These are phyloP conservation scores for Cryptosporidium sp. DNA, from an alignment of 169 alveolate species.

Conservation along the genomic window DNA sequence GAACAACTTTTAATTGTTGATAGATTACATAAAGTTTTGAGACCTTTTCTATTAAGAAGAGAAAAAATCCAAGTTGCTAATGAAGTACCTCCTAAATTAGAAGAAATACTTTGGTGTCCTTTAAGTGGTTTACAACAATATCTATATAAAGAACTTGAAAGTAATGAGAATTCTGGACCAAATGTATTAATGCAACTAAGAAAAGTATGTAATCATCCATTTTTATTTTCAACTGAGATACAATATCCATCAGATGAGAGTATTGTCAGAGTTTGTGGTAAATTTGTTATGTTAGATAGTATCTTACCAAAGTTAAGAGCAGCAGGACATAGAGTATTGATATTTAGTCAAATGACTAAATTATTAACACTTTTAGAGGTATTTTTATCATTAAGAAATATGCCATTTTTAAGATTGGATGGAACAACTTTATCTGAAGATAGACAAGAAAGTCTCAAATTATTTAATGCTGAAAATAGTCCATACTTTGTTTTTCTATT, in stretches of 20 bases:
- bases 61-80: slow-evolving; percentile 94
- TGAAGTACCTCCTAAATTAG: slow-evolving; percentile 93
- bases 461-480: slow-evolving; percentile 84
- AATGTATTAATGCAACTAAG: slow-evolving; percentile 92
- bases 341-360: slow-evolving; percentile 93
- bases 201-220: slow-evolving; percentile 95
- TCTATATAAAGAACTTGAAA: slow-evolving; percentile 87
- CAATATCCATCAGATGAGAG: slow-evolving; percentile 87
- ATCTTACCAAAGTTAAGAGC: slow-evolving; percentile 89
- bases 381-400: slow-evolving; percentile 87
- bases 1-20: slow-evolving; percentile 88
- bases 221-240: slow-evolving; percentile 89
- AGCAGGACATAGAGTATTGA: slow-evolving; percentile 92
- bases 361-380: slow-evolving; percentile 90
- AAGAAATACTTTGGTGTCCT: slow-evolving; percentile 90
- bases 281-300: slow-evolving; percentile 91
- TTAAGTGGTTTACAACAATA: slow-evolving; percentile 87
- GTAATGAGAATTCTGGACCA: slow-evolving; percentile 85
- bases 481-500: slow-evolving; percentile 89
- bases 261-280: slow-evolving; percentile 91
- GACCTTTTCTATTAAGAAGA: slow-evolving; percentile 94
- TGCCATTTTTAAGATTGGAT: slow-evolving; percentile 88
- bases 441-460: slow-evolving; percentile 84
- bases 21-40: slow-evolving; percentile 91
- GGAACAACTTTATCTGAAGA: slow-evolving; percentile 94